Conservation (phyloP, 768 basidiomycete species). For the Mycena olivaceomarginata region DNA sequence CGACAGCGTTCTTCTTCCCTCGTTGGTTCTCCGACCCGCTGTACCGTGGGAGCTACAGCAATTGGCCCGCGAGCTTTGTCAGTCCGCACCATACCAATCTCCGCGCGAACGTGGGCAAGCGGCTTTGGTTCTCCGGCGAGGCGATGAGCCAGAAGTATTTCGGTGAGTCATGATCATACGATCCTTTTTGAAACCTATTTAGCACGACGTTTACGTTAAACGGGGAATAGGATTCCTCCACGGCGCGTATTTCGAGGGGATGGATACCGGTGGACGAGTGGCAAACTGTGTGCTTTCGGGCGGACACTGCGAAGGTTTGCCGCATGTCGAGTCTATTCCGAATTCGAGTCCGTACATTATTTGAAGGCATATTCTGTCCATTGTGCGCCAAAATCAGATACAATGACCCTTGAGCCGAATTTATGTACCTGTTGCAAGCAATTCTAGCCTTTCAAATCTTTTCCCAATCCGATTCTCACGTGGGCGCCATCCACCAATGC, state of each 20-base stretch:
- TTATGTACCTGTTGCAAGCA: no score
- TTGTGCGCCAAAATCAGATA: no score
- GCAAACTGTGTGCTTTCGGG: neutral
- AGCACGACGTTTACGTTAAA: slow-evolving; percentile 64
- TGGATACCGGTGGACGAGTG: slow-evolving; percentile 4
- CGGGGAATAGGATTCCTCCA: slow-evolving; percentile 59
- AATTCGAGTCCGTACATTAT: neutral
- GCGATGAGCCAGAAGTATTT: slow-evolving; percentile 75
- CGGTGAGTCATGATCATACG: slow-evolving; percentile 59
- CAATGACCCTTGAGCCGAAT: no score
- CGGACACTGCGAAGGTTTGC: slow-evolving; percentile 3
- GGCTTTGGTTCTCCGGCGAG: slow-evolving; percentile 80
- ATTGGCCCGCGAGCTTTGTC: slow-evolving; percentile 80
- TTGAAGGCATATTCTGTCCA: no score
- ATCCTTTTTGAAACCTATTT: no score
- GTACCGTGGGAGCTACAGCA: slow-evolving; percentile 79
- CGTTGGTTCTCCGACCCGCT: slow-evolving; percentile 73
- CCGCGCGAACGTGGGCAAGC: slow-evolving; percentile 68
- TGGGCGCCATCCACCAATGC: no score
- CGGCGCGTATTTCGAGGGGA: slow-evolving; percentile 17
- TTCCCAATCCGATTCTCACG: no score
- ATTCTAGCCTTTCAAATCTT: no score
- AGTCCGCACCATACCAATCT: slow-evolving; percentile 72
- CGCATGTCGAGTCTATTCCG: neutral
- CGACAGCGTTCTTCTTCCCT: slow-evolving; percentile 73